Evolutionary conservation across 495 filamentous ascomycete genomes (phyloP).

Genomic region (Penicillium robsamsonii): DNA sequence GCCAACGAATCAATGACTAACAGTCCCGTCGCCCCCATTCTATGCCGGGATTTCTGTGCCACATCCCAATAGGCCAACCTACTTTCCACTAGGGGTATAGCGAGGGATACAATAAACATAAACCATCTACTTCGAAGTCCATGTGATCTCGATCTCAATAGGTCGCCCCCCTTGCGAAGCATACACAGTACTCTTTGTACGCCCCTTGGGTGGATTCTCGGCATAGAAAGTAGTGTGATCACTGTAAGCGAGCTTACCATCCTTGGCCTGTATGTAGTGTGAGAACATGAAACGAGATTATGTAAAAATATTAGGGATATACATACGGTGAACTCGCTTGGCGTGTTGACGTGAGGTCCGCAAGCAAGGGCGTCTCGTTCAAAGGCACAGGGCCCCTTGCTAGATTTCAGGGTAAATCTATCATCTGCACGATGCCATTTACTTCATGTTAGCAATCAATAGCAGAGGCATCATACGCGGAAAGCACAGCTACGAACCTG

Average conservation of each 20-base stretch:
- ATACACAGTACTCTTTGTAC: constrained; percentile 39
- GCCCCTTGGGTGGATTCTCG: constrained; percentile 54
- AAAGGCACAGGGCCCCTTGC: constrained; percentile 57
- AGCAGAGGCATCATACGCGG: background rate
- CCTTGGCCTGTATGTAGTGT: constrained; percentile 26
- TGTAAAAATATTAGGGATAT: background rate
- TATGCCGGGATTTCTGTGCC: background rate
- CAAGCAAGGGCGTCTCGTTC: constrained; percentile 50
- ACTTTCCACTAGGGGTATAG: background rate
- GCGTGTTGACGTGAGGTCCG: constrained; percentile 40
- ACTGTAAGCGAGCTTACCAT: constrained; percentile 47
- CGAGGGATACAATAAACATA: background rate
- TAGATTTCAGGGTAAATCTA: constrained; percentile 59
- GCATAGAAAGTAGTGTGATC: constrained; percentile 57
- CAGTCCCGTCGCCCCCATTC: background rate
- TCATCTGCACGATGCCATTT: constrained; percentile 34
- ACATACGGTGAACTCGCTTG: constrained; percentile 49
- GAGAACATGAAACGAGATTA: background rate
- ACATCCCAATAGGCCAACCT: background rate
- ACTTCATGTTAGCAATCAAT: background rate
- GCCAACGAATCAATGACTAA: background rate
- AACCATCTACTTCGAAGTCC: constrained; percentile 19
- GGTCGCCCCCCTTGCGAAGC: constrained; percentile 35
- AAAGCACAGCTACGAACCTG: constrained; percentile 34
- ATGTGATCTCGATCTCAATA: constrained; percentile 40